phyloP scores from a whole-genome alignment of 768 basidiomycete species.

The Lactarius akahatsu region DNA sequence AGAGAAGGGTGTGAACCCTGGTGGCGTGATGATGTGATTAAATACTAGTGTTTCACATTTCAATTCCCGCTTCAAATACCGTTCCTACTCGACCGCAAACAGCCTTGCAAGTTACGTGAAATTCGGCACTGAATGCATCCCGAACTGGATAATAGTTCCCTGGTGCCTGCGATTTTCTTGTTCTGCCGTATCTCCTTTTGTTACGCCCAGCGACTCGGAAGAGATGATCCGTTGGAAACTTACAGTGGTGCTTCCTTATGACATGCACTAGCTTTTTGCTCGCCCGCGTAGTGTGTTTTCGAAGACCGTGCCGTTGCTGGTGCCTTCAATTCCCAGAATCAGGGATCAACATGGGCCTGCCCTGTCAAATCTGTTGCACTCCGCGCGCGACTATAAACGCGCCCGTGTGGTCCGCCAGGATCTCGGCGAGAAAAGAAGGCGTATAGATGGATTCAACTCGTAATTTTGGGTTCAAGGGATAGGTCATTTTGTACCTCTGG shows the following conservation, averaged over 20 bases:
- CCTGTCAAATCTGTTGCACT: background rate
- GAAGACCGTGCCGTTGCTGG: background rate
- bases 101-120: background rate
- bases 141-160: too few species aligned
- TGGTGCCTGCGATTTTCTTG: too few species aligned
- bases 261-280: too few species aligned
- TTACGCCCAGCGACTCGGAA: too few species aligned
- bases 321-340: background rate
- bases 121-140: background rate
- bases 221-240: too few species aligned
- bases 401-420: background rate
- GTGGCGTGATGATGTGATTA: slow-evolving; percentile 34
- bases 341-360: background rate
- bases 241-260: too few species aligned
- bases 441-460: background rate
- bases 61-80: slow-evolving; percentile 49
- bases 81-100: slow-evolving; percentile 15
- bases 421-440: background rate
- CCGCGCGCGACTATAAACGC: background rate
- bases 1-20: slow-evolving; percentile 8
- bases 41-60: slow-evolving; percentile 43
- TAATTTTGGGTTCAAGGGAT: background rate
- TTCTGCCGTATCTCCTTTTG: too few species aligned
- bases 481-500: background rate
- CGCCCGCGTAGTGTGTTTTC: too few species aligned